Percentiles rank a stretch among this genome's conserved stretches.
Evolutionary conservation across 1,139 yeast genomes (phyloP).

Genomic region (Geotrichum fermentans): DNA sequence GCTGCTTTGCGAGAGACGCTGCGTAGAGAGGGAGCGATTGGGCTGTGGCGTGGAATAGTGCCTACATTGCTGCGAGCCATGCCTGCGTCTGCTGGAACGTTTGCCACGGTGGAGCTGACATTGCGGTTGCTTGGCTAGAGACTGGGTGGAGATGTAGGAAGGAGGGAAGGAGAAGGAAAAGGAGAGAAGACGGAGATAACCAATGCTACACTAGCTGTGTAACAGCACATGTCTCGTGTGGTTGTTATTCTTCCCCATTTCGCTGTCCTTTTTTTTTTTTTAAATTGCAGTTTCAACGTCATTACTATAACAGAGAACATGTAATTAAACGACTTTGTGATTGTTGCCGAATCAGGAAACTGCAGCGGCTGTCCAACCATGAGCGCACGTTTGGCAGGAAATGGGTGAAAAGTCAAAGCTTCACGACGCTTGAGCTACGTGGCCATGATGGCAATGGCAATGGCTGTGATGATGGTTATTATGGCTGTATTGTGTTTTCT

Average conservation of each 20-base stretch:
- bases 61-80: conserved; percentile 68
- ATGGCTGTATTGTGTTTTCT: no score
- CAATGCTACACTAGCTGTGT: neutral
- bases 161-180: neutral
- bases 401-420: neutral
- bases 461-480: no score
- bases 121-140: conserved; percentile 49
- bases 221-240: neutral
- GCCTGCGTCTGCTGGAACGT: conserved; percentile 73
- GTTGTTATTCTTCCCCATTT: neutral
- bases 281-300: no score
- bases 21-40: conserved; percentile 46
- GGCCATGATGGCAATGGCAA: neutral
- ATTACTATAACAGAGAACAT: no score
- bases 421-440: neutral
- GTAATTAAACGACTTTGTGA: neutral
- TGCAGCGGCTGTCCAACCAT: neutral
- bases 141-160: neutral
- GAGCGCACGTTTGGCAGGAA: neutral
- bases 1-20: conserved; percentile 49
- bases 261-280: neutral
- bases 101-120: conserved; percentile 71
- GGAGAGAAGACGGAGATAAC: neutral
- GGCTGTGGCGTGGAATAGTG: conserved; percentile 67
- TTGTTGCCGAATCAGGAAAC: neutral